Conservation (phyloP, 2,329 filamentous ascomycete species). For the Thermothelomyces thermophilus region DNA sequence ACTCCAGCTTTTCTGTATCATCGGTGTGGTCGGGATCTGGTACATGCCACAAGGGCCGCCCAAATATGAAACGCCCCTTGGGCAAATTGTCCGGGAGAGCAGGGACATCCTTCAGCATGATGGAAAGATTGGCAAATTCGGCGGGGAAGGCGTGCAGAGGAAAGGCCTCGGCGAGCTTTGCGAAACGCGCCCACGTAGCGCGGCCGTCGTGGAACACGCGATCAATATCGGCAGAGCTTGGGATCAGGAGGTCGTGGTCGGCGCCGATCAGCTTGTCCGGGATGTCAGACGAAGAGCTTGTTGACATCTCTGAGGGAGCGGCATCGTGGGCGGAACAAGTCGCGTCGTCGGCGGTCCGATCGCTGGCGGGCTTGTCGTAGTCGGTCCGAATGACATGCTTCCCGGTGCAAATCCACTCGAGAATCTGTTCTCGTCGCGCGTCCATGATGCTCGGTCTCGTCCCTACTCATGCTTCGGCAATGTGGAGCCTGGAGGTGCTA, state of each 20-base stretch:
- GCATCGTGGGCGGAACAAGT: not conserved
- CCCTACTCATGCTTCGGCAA: not conserved
- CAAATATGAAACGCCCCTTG: not conserved
- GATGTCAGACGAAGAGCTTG: not conserved
- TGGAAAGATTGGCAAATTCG: not conserved
- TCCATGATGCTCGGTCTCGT: not conserved
- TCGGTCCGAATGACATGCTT: not conserved
- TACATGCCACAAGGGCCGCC: slow-evolving; percentile 6
- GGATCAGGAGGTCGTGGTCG: slow-evolving; percentile 1
- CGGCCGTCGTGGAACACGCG: slow-evolving; percentile 1
- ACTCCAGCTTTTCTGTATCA: not conserved
- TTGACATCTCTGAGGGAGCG: not conserved
- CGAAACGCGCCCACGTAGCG: not conserved
- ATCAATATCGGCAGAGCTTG: not conserved
- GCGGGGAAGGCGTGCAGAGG: not conserved
- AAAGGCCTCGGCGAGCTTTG: not conserved
- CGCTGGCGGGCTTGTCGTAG: not conserved
- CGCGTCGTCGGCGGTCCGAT: not conserved
- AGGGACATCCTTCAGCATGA: slow-evolving; percentile 8
- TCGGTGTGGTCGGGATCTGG: slow-evolving; percentile 3
- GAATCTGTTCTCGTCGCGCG: not conserved
- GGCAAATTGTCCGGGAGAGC: slow-evolving; percentile 2
- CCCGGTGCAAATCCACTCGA: not conserved
- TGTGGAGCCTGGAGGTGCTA: not conserved
- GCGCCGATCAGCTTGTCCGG: not conserved